phyloP scores from a whole-genome alignment of 768 basidiomycete genomes.

The Collybia mongolica region DNA sequence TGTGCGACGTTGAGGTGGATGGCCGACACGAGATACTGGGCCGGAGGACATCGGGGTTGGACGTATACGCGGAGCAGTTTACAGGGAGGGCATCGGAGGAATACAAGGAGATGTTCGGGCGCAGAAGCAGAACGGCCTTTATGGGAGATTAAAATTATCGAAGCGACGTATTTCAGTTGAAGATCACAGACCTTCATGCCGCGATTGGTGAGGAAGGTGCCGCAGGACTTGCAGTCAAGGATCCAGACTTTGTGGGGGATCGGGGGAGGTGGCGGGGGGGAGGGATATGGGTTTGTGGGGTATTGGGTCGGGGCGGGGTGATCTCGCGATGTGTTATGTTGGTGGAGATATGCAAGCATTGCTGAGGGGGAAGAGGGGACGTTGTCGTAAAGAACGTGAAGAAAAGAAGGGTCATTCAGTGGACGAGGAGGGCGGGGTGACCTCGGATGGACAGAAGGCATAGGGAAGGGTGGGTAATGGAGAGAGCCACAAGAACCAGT shows the following conservation, averaged over 20 bases:
- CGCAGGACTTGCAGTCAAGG: conserved; percentile 73
- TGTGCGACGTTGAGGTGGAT: conserved; percentile 18
- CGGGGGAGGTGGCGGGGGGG: conserved; percentile 37
- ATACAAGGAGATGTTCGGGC: conserved; percentile 78
- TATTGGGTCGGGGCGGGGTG: conserved; percentile 27
- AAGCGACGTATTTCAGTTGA: neutral
- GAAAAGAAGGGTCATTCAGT: conserved; percentile 13
- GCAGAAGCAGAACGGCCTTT: conserved; percentile 80
- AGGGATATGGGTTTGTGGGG: conserved; percentile 40
- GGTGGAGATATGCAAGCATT: conserved; percentile 28
- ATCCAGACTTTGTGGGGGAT: conserved; percentile 78
- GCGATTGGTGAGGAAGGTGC: conserved; percentile 75
- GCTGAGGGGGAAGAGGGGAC: conserved; percentile 14
- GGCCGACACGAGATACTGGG: conserved; percentile 35
- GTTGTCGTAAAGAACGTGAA: conserved; percentile 24
- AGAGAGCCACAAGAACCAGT: conserved; percentile 5
- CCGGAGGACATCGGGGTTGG: conserved; percentile 42
- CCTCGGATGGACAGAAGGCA: conserved; percentile 12
- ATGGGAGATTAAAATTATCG: conserved; percentile 5
- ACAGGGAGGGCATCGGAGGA: conserved; percentile 79
- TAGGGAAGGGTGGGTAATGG: neutral
- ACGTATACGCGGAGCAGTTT: conserved; percentile 69
- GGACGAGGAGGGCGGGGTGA: conserved; percentile 7
- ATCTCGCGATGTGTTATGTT: conserved; percentile 16
- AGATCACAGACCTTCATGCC: conserved; percentile 68